These are phyloP conservation scores for Canna indica DNA, from an alignment of 176 grass and related monocot genomes.

Conservation along the genomic window DNA sequence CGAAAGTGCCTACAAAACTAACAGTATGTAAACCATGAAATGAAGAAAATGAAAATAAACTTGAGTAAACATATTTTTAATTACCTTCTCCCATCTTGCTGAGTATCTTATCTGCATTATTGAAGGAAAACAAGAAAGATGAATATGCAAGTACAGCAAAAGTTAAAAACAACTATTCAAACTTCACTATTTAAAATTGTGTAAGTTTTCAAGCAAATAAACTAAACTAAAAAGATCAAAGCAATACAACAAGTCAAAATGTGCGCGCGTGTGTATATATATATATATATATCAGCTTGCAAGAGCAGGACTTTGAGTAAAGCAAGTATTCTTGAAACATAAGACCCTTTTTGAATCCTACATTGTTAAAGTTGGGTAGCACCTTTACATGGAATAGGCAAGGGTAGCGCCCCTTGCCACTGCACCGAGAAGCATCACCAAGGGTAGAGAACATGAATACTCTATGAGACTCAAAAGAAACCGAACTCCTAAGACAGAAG, in stretches of 20 bases:
- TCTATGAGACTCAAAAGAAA: too few relatives aligned
- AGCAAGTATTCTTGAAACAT: too few relatives aligned
- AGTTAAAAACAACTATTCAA: background rate
- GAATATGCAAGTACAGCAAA: constrained; percentile 16
- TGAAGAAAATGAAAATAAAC: constrained; percentile 14
- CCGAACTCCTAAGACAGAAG: too few relatives aligned
- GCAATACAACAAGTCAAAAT: background rate
- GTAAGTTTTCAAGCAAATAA: background rate
- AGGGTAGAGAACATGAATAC: too few relatives aligned
- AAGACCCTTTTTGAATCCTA: too few relatives aligned
- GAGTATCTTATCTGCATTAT: constrained; percentile 83
- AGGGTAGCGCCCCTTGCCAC: too few relatives aligned
- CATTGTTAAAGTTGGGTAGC: too few relatives aligned
- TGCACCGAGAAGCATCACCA: too few relatives aligned
- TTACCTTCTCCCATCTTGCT: constrained; percentile 99
- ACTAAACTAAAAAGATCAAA: background rate
- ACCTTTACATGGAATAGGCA: too few relatives aligned
- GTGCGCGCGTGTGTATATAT: too few relatives aligned
- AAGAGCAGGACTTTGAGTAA: too few relatives aligned
- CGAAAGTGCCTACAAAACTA: constrained; percentile 68
- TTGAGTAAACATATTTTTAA: constrained; percentile 22
- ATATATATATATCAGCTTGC: background rate
- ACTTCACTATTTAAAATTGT: background rate
- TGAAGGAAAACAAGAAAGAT: constrained; percentile 21
- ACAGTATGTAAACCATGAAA: constrained; percentile 23